Conservation (phyloP, 331 rosid genomes). For the Malus hybrid region DNA sequence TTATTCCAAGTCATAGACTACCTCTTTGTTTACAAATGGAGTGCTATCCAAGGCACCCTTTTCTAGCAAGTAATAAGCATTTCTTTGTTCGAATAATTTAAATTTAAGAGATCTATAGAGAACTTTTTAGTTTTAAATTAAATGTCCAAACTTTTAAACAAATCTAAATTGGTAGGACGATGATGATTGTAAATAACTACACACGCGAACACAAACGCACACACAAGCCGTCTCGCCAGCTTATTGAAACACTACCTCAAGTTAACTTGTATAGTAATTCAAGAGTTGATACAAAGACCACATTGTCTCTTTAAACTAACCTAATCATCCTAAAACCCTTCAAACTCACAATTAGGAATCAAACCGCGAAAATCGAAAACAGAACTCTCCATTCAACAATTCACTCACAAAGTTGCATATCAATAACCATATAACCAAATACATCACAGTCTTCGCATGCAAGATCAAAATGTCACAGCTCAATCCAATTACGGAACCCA, state of each 20-base stretch:
- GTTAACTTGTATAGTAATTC: too few species aligned
- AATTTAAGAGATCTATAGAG: background rate
- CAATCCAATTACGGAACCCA: background rate
- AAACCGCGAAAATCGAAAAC: background rate
- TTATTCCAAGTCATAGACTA: background rate
- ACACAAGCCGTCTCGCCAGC: background rate
- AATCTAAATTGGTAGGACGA: background rate
- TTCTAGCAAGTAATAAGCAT: background rate
- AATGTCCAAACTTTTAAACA: background rate
- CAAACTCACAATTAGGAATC: background rate
- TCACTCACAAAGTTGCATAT: background rate
- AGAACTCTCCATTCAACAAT: background rate
- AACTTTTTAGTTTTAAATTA: background rate
- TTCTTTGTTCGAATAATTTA: background rate
- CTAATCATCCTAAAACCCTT: background rate
- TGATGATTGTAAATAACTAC: background rate
- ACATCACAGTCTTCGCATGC: background rate
- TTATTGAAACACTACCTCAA: background rate
- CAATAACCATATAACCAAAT: background rate
- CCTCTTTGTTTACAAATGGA: background rate
- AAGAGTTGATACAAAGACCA: background rate
- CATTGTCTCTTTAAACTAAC: background rate
- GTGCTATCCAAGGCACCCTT: background rate
- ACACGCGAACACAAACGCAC: background rate
- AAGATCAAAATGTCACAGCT: background rate